Percentiles rank a stretch among this genome's conserved stretches.
phyloP scores from a whole-genome alignment of 176 grass and related monocot species.

The Oryza australiensis region DNA sequence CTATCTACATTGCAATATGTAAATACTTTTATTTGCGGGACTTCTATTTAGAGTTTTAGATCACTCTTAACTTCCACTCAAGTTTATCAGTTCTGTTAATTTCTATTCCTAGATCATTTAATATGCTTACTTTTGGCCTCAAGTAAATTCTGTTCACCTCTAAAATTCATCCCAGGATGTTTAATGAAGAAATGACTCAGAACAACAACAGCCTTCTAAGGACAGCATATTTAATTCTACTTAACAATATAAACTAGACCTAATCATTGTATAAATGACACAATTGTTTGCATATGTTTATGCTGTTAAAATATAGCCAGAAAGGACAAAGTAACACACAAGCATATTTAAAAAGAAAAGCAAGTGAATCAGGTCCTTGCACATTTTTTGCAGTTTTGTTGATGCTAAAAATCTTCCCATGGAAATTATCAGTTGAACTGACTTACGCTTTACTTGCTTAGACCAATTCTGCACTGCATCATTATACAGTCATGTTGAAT shows the following conservation, averaged over 20 bases:
- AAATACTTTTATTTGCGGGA: slow-evolving; percentile 36
- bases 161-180: slow-evolving; percentile 19
- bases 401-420: background rate
- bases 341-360: background rate
- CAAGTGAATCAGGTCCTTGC: background rate
- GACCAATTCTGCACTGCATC: slow-evolving; percentile 24
- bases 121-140: background rate
- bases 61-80: background rate
- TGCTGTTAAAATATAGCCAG: background rate
- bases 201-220: slow-evolving; percentile 6
- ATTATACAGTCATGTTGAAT: slow-evolving; percentile 16
- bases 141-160: background rate
- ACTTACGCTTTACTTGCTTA: background rate
- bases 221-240: background rate
- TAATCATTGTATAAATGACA: background rate
- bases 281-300: background rate
- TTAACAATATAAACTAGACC: background rate
- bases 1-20: slow-evolving; percentile 99
- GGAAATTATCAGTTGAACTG: slow-evolving; percentile 25
- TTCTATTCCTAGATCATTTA: background rate
- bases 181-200: slow-evolving; percentile 4
- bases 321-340: background rate
- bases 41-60: slow-evolving; percentile 6
- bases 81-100: background rate
- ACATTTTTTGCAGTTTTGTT: slow-evolving; percentile 7